Evolutionary conservation across 1,139 yeast genomes (phyloP), one percentile per base, ranked within the genome.

Genomic region (Kluyveromyces marxianus): DNA sequence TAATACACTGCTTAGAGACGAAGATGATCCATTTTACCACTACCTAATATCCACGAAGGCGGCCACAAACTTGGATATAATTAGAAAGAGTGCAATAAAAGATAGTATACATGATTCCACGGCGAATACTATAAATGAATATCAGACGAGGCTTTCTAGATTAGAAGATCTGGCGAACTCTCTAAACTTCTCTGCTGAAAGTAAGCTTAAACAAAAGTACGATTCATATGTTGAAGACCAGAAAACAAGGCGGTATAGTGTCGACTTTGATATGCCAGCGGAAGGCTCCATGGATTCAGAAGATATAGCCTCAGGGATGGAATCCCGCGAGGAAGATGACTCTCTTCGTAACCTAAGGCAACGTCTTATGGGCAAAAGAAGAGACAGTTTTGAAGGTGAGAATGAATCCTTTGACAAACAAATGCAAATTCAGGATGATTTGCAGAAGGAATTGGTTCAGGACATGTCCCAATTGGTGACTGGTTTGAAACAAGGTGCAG

Each of bases 401-500:
- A 34, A 25, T 8, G 48, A 46, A 31, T 48, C 58, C 10, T 53
- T 61, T 25, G 71, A 67, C 34, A 64, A 61, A 38, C 66, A 67
- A 47, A 52, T 68, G 30, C 58, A 60, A 35, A 57, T 58, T 21
- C 69, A 69, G 45, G 71, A 69, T 47, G 56, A 60, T 28, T 50
- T 60, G 35, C 73, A 69, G 49, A 62, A 61, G 44, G 63, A 63
- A 34, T 52, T 69, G 24, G 48, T 69, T 6, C 57, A 64, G 29
- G 69, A 67, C 48, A 67, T 69, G 68, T 54, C 63, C 1, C 66
- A 62, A 35, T 58, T 67, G 21, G 64, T 67, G 1, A 54, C 58
- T 4, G 63, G 65, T 14, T 53, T 69, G 39, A 68, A 57, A 50
- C 63, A 62, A 29, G 70, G 70, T 35, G 71, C 72, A 1, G 56